Evolutionary conservation across 192 early-diverging fungal genomes (phyloP).

Genomic region (Backusella australiensis): DNA sequence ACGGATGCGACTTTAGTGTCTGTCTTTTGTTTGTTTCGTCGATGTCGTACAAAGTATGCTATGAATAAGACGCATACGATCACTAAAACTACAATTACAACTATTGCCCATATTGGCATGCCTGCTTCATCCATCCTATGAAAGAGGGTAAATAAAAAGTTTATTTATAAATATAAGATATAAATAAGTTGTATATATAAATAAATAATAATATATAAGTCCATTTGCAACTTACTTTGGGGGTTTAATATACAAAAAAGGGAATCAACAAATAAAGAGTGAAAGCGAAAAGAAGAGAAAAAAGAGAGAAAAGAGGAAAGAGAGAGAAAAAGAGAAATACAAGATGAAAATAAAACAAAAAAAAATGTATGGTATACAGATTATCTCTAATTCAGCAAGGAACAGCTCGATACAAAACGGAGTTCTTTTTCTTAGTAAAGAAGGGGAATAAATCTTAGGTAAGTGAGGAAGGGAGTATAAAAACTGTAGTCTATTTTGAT

Average conservation of each 20-base stretch:
- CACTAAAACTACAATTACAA: constrained; percentile 11
- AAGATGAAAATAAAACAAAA: background rate
- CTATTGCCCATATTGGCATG: constrained; percentile 11
- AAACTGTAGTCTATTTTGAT: background rate
- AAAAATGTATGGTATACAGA: background rate
- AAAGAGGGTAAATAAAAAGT: background rate
- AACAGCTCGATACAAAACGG: constrained; percentile 1
- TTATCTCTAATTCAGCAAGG: constrained; percentile 5
- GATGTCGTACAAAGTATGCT: background rate
- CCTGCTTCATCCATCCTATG: background rate
- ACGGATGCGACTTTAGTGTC: background rate
- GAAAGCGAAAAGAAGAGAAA: background rate
- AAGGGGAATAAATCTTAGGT: background rate
- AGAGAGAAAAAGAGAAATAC: background rate
- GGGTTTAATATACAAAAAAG: background rate
- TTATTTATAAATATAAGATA: background rate
- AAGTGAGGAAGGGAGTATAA: background rate
- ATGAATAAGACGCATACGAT: background rate
- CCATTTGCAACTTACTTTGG: background rate
- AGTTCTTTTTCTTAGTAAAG: constrained; percentile 8
- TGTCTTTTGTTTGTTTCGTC: background rate
- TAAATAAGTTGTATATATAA: constrained; percentile 4
- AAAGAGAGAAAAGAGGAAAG: background rate
- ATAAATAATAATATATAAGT: background rate
- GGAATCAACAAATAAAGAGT: background rate